These are phyloP conservation scores for Nakaseomyces glabratus DNA, from an alignment of 1,139 yeast species.

Conservation along the genomic window DNA sequence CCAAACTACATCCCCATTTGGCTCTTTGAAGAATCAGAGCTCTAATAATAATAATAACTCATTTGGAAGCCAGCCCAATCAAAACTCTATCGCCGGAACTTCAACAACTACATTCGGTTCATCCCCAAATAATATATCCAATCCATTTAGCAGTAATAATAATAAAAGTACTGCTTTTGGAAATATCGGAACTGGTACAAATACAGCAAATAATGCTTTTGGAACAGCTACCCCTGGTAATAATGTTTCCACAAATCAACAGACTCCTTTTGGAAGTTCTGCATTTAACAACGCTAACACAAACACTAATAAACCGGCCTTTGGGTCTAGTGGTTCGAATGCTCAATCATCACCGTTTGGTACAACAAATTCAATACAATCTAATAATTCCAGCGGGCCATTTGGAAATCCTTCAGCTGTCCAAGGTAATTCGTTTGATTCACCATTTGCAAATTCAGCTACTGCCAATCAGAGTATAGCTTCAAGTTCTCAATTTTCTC, in stretches of 20 bases:
- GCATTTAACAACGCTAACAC: neutral
- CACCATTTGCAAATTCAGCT: neutral
- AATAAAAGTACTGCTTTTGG: no score
- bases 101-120: neutral
- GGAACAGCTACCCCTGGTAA: no score
- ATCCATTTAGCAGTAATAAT: no score
- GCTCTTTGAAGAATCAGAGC: no score
- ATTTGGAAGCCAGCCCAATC: no score
- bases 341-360: conserved; percentile 9
- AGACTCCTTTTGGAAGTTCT: neutral
- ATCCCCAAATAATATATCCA: neutral
- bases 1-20: conserved; percentile 8
- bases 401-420: neutral
- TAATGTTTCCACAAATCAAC: no score
- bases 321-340: conserved; percentile 2
- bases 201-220: no score
- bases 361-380: neutral
- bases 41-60: no score
- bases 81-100: no score
- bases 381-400: neutral
- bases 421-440: neutral
- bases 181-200: no score
- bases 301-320: no score
- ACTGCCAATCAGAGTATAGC: conserved; percentile 6
- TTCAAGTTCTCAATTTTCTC: neutral